Base-by-base conservation (phyloP, 2,329 filamentous ascomycete genomes). In the Paradendryphiella salina region DNA sequence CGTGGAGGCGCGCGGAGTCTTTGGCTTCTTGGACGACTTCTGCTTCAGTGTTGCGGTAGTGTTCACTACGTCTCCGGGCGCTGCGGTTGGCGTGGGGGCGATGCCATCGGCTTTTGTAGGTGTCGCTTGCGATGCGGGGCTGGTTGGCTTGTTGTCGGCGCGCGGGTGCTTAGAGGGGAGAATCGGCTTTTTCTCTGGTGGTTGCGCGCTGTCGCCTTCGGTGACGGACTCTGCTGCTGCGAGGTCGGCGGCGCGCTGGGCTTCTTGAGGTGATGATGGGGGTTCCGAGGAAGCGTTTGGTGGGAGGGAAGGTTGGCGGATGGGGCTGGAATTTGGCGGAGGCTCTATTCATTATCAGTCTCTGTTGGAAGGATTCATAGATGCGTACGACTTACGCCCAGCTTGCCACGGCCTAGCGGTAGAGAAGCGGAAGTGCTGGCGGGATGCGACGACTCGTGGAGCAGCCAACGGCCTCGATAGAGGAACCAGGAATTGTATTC, bases 351-450 rank as follows among this genome's bases (percentile, higher is more conserved):
- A 26, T 21, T 28, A 39, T 50, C 37, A 54, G 38, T 40, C 5
- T n/a, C 14, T 18, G 38, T 40, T 17, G 15, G 17, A 8, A 1
- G 26, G 6, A n/a, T 41, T 2, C 28, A 5, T 13, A 29, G 2
- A n/a, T 17, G 21, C 37, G 17, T 15, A 23, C 21, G 44, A 46
- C 61, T 46, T 61, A 70, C 66, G 60, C 41, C 70, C 66, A 49
- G 62, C 54, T 54, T 62, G 56, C 52, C 63, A 54, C 49, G 52
- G 56, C 28, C 63, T 36, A 40, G 69, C 66, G 23, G 64, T 68
- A 5, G 75, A 77, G 69, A 77, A 75, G 63, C 71, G 71, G 48
- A 75, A 62, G 66, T 75, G 71, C 38, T 70, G 72, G 31, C 65
- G 65, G 43, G 73, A 62, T 23, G 73, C 66, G 32, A 71, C 56